These are phyloP conservation scores for Claviceps sp. DNA, from an alignment of 2,329 filamentous ascomycete species.

Conservation along the genomic window DNA sequence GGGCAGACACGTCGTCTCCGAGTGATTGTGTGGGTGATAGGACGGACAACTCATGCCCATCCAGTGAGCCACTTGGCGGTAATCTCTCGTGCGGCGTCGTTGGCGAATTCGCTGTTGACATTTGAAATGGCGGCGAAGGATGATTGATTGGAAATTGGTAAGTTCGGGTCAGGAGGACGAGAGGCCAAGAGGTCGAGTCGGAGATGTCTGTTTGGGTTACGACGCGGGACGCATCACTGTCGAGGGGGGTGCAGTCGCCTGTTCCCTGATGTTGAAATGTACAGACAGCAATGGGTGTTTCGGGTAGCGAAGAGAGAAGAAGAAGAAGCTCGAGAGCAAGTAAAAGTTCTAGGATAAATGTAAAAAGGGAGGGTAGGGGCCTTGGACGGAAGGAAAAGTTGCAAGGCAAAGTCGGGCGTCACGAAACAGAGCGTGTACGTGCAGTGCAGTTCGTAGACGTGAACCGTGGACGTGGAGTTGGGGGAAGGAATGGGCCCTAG, in stretches of 20 bases:
- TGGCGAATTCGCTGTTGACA: conserved; percentile 14
- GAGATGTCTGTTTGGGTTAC: conserved; percentile 1
- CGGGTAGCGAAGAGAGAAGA: neutral
- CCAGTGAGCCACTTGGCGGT: conserved; percentile 10
- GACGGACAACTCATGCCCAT: conserved; percentile 13
- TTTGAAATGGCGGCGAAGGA: conserved; percentile 1
- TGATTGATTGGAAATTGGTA: neutral
- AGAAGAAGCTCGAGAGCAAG: neutral
- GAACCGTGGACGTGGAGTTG: conserved; percentile 6
- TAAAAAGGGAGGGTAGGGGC: neutral
- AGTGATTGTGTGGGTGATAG: conserved; percentile 7
- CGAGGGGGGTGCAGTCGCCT: neutral
- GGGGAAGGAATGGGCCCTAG: conserved; percentile 4
- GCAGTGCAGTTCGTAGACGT: conserved; percentile 7
- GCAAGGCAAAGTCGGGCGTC: conserved; percentile 1
- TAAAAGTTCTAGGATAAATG: neutral
- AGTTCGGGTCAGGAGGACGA: conserved; percentile 3
- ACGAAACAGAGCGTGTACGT: conserved; percentile 8
- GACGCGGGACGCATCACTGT: conserved; percentile 8
- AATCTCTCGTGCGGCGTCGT: conserved; percentile 13
- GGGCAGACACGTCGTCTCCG: conserved; percentile 1
- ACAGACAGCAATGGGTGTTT: neutral
- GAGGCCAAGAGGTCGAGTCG: neutral
- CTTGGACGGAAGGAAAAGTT: neutral
- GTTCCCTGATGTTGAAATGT: neutral